phyloP scores from a whole-genome alignment of 768 basidiomycete genomes.

The Coprinopsis strossmayeri region DNA sequence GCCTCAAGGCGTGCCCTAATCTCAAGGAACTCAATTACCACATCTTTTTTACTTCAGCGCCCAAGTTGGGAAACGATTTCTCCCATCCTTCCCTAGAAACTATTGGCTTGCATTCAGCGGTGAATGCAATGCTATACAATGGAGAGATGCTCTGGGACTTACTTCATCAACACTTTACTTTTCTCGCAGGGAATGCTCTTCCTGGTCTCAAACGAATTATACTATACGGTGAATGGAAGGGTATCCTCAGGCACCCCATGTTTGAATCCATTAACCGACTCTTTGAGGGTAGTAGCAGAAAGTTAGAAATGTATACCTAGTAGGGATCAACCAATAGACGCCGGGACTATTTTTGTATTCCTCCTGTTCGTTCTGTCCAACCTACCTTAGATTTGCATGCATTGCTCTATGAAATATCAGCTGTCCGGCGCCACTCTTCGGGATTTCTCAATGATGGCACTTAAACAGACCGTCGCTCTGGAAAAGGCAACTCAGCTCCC shows the following conservation, averaged over 20 bases:
- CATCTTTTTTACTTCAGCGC: slow-evolving; percentile 40
- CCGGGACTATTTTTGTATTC: too few species aligned
- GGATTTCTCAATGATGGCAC: too few species aligned
- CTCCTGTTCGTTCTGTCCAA: too few species aligned
- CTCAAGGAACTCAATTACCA: slow-evolving; percentile 51
- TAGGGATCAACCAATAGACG: too few species aligned
- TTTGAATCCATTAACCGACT: slow-evolving; percentile 14
- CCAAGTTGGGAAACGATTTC: slow-evolving; percentile 8
- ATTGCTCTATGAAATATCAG: too few species aligned
- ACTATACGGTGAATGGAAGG: slow-evolving; percentile 50
- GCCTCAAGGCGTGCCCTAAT: slow-evolving; percentile 39
- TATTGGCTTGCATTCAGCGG: slow-evolving; percentile 45
- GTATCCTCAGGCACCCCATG: slow-evolving; percentile 28
- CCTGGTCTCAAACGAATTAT: slow-evolving; percentile 39
- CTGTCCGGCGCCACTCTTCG: too few species aligned
- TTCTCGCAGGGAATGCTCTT: slow-evolving; percentile 33
- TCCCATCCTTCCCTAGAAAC: slow-evolving; percentile 28
- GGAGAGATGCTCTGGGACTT: slow-evolving; percentile 31
- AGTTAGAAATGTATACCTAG: background rate
- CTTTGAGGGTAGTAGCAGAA: background rate
- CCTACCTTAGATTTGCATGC: too few species aligned
- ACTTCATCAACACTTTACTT: slow-evolving; percentile 40
- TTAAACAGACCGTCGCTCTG: too few species aligned
- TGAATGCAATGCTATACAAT: slow-evolving; percentile 34
- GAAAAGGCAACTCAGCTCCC: too few species aligned